Evolutionary conservation across 140 eudicot genomes (phyloP).

Genomic region (Senecio squalidus): DNA sequence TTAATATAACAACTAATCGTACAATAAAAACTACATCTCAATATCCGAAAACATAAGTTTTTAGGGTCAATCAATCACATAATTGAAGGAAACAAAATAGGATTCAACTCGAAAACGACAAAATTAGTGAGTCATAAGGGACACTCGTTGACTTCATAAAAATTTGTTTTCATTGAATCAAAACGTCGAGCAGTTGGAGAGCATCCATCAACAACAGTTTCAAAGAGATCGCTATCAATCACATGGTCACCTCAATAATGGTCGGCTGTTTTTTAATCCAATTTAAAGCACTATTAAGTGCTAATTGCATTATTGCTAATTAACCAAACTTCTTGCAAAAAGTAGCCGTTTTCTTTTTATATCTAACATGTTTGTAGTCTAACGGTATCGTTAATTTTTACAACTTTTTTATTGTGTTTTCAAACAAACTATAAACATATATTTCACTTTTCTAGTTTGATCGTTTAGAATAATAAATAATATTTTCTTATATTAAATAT

Average conservation of each 20-base stretch:
- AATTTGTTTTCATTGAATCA: slow-evolving; percentile 21
- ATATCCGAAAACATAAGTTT: neutral
- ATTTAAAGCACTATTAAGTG: neutral
- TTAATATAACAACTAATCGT: too few species aligned
- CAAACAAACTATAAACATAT: too few species aligned
- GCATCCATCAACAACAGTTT: slow-evolving; percentile 20
- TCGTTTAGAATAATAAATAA: too few species aligned
- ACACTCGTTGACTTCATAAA: slow-evolving; percentile 28
- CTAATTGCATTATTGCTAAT: slow-evolving; percentile 1
- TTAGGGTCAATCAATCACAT: neutral
- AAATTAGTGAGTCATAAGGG: slow-evolving; percentile 27
- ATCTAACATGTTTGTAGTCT: too few species aligned
- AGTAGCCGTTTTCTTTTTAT: too few species aligned
- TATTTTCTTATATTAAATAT: too few species aligned
- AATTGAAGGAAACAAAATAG: slow-evolving; percentile 6
- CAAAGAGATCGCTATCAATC: slow-evolving; percentile 32
- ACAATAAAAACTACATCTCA: neutral
- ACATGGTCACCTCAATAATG: slow-evolving; percentile 31
- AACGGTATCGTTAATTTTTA: too few species aligned
- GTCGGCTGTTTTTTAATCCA: slow-evolving; percentile 23
- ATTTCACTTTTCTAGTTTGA: too few species aligned
- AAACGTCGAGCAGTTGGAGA: slow-evolving; percentile 26
- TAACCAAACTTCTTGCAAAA: too few species aligned
- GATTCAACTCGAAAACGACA: slow-evolving; percentile 19
- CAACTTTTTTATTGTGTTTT: too few species aligned